Evolutionary conservation across 2,329 filamentous ascomycete species (phyloP), one percentile per base, ranked within the genome.

Genomic region (Aspergillus aculeatinus): DNA sequence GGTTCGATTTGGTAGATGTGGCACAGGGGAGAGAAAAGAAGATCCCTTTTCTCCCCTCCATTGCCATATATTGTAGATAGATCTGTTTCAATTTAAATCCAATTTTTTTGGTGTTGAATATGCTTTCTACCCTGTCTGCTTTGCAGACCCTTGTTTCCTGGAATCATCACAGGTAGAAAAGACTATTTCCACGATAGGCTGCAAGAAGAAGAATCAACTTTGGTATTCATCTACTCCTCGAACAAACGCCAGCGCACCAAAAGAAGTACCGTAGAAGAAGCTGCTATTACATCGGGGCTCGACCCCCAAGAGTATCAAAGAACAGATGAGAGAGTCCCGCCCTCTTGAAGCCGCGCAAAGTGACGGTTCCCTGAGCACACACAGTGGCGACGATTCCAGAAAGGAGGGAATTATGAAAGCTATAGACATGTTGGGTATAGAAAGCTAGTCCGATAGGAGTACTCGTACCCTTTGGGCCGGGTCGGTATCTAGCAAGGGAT

Each of bases 381-480:
- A 19, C 4, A 7, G 14, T 7, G 14, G 39, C n/a, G 39, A 44
- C 39, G 6, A n/a, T 7, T 7, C 21, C 14, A 29, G 21, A 31
- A 35, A 35, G 11, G 31, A 48, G 5, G 48, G 31, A 12, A 33
- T 31, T 10, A 52, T 33, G 14, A 11, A n/a, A 39, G 47, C 35
- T 55, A 29, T 19, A 35, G 19, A 49, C 25, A 42, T 31, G 55
- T 16, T 56, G 48, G 55, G 48, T 52, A 61, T 61, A 33, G 25
- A 29, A 44, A 44, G 35, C 39, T 49, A 47, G 23, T 42, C 47
- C n/a, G n/a, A 48, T 52, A 51, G 23, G 50, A 16, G 21, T 25
- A 42, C 25, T 47, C 35, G 21, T 25, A 42, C 25, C 51, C 35
- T 58, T 48, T 63, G 52, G 58, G 55, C 58, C 61, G 53, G 44